A percentile compares a stretch with the other conserved stretches of the same genome.
These are phyloP conservation scores for Bruguiera gymnorhiza DNA, from an alignment of 345 rosid genomes.

Conservation along the genomic window DNA sequence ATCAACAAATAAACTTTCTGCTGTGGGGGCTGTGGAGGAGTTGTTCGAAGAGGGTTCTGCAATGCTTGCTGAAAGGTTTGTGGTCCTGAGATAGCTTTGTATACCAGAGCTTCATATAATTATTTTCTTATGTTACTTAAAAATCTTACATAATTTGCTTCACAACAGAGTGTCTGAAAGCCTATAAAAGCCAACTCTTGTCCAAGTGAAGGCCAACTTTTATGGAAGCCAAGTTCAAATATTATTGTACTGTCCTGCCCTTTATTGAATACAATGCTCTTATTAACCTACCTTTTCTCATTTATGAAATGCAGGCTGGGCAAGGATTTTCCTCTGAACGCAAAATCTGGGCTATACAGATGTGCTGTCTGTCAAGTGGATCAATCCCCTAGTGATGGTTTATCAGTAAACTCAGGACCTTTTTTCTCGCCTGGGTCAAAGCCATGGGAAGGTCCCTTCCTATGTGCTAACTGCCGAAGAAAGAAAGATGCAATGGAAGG, in stretches of 20 bases:
- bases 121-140: too few species aligned
- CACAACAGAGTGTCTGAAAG: not conserved
- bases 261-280: not conserved
- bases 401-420: constrained; percentile 56
- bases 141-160: not conserved
- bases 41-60: constrained; percentile 99
- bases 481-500: constrained; percentile 99
- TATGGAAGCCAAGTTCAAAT: too few species aligned
- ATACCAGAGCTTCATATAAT: not conserved
- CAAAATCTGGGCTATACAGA: constrained; percentile 57
- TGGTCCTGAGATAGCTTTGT: not conserved
- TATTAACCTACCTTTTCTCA: not conserved
- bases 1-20: constrained; percentile 73
- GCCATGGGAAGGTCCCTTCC: constrained; percentile 93
- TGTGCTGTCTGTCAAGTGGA: constrained; percentile 99
- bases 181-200: not conserved
- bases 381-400: constrained; percentile 59
- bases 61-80: constrained; percentile 87
- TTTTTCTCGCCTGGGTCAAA: constrained; percentile 70
- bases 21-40: constrained; percentile 94
- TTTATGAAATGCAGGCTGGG: constrained; percentile 68
- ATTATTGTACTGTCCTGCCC: not conserved
- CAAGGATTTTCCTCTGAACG: constrained; percentile 51
- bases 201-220: not conserved
- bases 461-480: constrained; percentile 70